Evolutionary conservation across 192 early-diverging fungal species (phyloP).

Genomic region (Funneliformis mosseae): DNA sequence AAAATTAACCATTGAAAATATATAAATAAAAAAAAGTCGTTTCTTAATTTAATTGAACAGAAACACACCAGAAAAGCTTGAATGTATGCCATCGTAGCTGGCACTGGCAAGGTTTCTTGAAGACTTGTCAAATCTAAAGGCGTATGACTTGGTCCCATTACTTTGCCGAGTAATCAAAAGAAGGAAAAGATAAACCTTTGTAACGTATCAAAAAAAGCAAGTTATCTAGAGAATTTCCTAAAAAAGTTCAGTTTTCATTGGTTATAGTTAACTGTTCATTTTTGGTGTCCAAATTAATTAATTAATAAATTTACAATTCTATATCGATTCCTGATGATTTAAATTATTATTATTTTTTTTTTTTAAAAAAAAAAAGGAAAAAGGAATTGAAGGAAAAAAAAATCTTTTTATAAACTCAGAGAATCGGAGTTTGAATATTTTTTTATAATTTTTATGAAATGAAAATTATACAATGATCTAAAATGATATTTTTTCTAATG

Average conservation of each 20-base stretch:
- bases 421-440: no score
- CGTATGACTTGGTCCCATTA: not conserved
- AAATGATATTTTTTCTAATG: not conserved
- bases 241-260: not conserved
- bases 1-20: not conserved
- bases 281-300: no score
- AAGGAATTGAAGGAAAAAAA: no score
- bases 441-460: no score
- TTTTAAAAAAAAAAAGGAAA: no score
- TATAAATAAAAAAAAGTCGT: not conserved
- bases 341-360: no score
- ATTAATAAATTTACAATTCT: no score
- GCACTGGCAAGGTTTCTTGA: not conserved
- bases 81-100: slow-evolving; percentile 3
- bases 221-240: not conserved
- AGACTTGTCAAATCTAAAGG: not conserved
- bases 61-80: slow-evolving; percentile 24
- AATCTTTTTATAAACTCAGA: no score
- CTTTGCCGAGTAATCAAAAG: not conserved
- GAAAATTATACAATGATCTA: no score
- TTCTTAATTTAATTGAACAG: not conserved
- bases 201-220: not conserved
- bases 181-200: not conserved
- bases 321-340: no score
- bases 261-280: not conserved